A percentile compares a stretch with the other conserved stretches of the same genome.
phyloP scores from a whole-genome alignment of 2,329 filamentous ascomycete genomes.

The Penicillium sp. region DNA sequence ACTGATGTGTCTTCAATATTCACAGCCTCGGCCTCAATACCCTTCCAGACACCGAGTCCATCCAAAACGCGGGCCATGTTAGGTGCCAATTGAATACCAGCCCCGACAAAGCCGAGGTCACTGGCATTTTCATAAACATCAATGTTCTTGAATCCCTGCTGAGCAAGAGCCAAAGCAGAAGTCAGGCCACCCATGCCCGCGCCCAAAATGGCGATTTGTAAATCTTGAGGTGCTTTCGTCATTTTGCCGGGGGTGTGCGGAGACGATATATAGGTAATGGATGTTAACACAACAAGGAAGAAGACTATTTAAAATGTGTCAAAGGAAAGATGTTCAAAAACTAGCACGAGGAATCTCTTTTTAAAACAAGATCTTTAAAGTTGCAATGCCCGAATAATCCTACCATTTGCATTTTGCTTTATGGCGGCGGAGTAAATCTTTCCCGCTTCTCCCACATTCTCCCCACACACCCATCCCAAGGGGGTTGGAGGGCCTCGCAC shows the following conservation, averaged over 20 bases:
- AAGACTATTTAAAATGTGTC: background rate
- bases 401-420: constrained; percentile 5
- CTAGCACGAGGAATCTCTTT: constrained; percentile 4
- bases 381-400: constrained; percentile 4
- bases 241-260: constrained; percentile 22
- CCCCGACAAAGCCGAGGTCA: constrained; percentile 76
- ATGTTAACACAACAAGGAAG: background rate
- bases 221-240: constrained; percentile 31
- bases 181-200: constrained; percentile 76
- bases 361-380: constrained; percentile 2
- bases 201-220: constrained; percentile 50
- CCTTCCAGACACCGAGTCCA: constrained; percentile 68
- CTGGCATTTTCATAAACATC: constrained; percentile 72
- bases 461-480: constrained; percentile 17
- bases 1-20: constrained; percentile 71
- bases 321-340: background rate
- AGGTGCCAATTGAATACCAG: constrained; percentile 79
- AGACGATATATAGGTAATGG: background rate
- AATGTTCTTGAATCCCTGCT: constrained; percentile 72
- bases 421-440: constrained; percentile 24
- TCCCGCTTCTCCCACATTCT: constrained; percentile 27
- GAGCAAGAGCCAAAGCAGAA: constrained; percentile 69
- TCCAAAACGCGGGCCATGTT: constrained; percentile 79
- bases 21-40: constrained; percentile 69
- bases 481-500: background rate